Base-by-base conservation (phyloP, 768 basidiomycete genomes). In the Serendipita vermifera region DNA sequence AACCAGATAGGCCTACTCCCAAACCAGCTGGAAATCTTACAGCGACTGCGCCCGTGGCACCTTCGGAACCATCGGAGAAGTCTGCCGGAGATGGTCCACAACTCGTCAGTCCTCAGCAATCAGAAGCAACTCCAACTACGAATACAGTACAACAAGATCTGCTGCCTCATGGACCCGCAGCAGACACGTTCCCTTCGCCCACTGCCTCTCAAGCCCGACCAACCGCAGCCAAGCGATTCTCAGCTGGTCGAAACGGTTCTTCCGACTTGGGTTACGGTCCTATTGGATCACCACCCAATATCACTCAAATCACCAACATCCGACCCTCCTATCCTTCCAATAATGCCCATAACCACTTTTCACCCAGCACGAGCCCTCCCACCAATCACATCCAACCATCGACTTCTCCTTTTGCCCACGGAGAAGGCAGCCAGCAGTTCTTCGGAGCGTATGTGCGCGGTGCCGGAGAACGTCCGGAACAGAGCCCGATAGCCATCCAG, bases 231-330 rank as follows among this genome's bases (percentile, higher is more conserved):
- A 5, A 79, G 33, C 70, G 74, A 26, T 69, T 75, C 40, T 60
- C 73, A 32, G 66, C 71, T 54, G 64, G 70, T 38, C 64, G 65
- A 63, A 29, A 66, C 64, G 57, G 72, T 41, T 56, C 69, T 55
- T 62, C 67, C 40, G 66, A 72, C 33, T 70, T 72, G 43, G 85
- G 86, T 64, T 82, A 86, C 62, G 87, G 87, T 6, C 86, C 88
- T 14, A 87, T 90, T 59, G 88, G 88, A 2, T 87, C 86, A 2
- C 85, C 87, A 6, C 83, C 88, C 13, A 70, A 72, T 39, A 70
- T 73, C 1, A 76, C 66, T 13, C 54, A 51, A 40, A 31, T 43
- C 15, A 31, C 55, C 36, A 54, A 51, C 20, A 57, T 55, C 20
- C 63, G 65, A 1, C 65, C 70, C 32, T 64, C 66, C 2, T 65